Conservation (phyloP, 179 eudicot genomes). For the Silene coronaria region DNA sequence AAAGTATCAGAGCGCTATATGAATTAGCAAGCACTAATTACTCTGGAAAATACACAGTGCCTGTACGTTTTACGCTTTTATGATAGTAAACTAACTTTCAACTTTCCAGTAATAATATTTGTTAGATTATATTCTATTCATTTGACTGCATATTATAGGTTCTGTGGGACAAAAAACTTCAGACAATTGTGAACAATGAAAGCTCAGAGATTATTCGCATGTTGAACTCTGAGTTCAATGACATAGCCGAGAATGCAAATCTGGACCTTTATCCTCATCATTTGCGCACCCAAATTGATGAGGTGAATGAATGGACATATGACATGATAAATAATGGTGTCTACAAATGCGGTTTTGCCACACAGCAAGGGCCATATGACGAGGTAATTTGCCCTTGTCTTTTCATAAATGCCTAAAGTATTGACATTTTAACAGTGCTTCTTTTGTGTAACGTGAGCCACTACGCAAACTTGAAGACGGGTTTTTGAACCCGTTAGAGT, state of each 20-base stretch:
- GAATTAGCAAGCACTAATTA: conserved; percentile 75
- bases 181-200: conserved; percentile 83
- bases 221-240: conserved; percentile 85
- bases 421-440: too few species aligned
- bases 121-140: neutral
- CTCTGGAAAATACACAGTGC: conserved; percentile 76
- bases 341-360: conserved; percentile 89
- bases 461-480: too few species aligned
- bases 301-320: conserved; percentile 60
- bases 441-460: too few species aligned
- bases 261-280: conserved; percentile 77
- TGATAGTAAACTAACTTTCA: neutral
- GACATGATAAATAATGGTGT: conserved; percentile 81
- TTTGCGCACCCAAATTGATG: conserved; percentile 62
- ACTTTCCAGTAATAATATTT: neutral
- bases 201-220: conserved; percentile 87
- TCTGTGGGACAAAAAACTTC: conserved; percentile 76
- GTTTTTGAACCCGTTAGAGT: too few species aligned
- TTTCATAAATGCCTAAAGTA: neutral
- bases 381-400: conserved; percentile 32
- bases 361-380: conserved; percentile 72
- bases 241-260: conserved; percentile 55
- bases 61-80: conserved; percentile 41
- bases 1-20: conserved; percentile 62
- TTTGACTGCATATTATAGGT: conserved; percentile 37